Conservation (phyloP, 768 basidiomycete genomes). For the Leccinum obscurum region DNA sequence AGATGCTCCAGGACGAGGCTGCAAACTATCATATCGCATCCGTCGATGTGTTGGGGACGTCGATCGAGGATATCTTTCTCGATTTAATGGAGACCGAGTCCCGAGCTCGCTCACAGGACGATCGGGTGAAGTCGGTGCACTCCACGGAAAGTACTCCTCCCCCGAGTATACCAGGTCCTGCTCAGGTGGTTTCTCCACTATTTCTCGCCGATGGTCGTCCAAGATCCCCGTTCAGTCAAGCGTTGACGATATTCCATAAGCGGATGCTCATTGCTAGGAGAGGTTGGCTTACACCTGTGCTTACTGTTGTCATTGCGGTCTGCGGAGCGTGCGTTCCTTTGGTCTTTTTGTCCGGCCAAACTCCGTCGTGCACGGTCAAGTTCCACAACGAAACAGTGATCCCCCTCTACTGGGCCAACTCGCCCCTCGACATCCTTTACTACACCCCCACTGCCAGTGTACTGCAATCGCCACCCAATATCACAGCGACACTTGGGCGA, state of each 20-base stretch:
- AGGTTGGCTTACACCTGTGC: slow-evolving; percentile 65
- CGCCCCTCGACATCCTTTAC: slow-evolving; percentile 37
- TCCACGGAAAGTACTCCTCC: slow-evolving; percentile 5
- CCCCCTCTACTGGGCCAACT: slow-evolving; percentile 57
- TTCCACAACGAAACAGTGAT: slow-evolving; percentile 39
- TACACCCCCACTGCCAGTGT: slow-evolving; percentile 37
- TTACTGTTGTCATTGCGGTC: slow-evolving; percentile 54
- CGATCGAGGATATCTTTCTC: slow-evolving; percentile 83
- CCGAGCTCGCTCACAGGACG: slow-evolving; percentile 22
- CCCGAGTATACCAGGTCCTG: slow-evolving; percentile 1
- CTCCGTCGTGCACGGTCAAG: slow-evolving; percentile 49
- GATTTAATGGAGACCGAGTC: slow-evolving; percentile 55
- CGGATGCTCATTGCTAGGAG: slow-evolving; percentile 61
- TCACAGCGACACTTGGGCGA: slow-evolving; percentile 47
- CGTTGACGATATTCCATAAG: slow-evolving; percentile 73
- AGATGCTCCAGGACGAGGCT: slow-evolving; percentile 49
- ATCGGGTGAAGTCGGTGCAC: slow-evolving; percentile 23
- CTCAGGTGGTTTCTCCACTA: slow-evolving; percentile 10
- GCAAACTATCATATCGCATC: slow-evolving; percentile 41
- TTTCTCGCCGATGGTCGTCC: slow-evolving; percentile 47
- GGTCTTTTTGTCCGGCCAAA: slow-evolving; percentile 54
- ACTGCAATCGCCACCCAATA: slow-evolving; percentile 54
- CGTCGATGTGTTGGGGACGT: slow-evolving; percentile 70
- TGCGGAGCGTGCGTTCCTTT: slow-evolving; percentile 68
- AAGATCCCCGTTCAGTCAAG: slow-evolving; percentile 60